These are phyloP conservation scores for Lipomyces oligophaga DNA, from an alignment of 805 yeast genomes.

Conservation along the genomic window DNA sequence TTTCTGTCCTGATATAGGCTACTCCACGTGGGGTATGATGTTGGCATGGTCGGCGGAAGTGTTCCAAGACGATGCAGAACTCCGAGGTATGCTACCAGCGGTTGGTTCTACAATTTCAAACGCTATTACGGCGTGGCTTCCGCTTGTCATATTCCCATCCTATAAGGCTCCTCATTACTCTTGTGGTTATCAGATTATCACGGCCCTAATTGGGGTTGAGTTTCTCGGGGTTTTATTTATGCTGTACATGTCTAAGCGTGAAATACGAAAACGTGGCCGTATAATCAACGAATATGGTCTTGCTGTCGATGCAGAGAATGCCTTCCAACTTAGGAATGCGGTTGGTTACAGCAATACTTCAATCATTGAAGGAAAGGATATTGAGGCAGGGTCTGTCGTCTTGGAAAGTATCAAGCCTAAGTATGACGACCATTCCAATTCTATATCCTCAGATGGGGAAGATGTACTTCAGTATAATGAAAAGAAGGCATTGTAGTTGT, in stretches of 20 bases:
- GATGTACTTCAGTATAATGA: no score
- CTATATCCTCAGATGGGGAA: no score
- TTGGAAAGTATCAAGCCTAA: no score
- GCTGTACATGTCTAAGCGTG: slow-evolving; percentile 14
- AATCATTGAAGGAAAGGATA: no score
- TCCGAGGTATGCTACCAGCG: slow-evolving; percentile 32
- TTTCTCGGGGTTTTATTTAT: slow-evolving; percentile 17
- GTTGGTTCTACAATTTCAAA: slow-evolving; percentile 36
- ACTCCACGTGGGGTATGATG: slow-evolving; percentile 25
- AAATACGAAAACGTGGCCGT: not conserved
- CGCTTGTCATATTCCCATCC: slow-evolving; percentile 44
- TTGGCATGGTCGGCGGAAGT: slow-evolving; percentile 32
- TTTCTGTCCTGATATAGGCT: slow-evolving; percentile 14
- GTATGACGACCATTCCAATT: no score
- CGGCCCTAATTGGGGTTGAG: slow-evolving; percentile 14
- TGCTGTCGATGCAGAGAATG: slow-evolving; percentile 19
- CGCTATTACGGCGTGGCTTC: slow-evolving; percentile 39
- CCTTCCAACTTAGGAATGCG: not conserved
- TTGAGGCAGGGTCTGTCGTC: no score
- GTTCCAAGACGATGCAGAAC: slow-evolving; percentile 34
- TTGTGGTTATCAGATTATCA: slow-evolving; percentile 29
- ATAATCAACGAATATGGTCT: slow-evolving; percentile 17
- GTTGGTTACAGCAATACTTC: no score
- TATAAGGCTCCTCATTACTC: slow-evolving; percentile 33
- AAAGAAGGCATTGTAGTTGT: no score